Conservation (phyloP, 2,329 filamentous ascomycete species). For the Microsporum audouinii region DNA sequence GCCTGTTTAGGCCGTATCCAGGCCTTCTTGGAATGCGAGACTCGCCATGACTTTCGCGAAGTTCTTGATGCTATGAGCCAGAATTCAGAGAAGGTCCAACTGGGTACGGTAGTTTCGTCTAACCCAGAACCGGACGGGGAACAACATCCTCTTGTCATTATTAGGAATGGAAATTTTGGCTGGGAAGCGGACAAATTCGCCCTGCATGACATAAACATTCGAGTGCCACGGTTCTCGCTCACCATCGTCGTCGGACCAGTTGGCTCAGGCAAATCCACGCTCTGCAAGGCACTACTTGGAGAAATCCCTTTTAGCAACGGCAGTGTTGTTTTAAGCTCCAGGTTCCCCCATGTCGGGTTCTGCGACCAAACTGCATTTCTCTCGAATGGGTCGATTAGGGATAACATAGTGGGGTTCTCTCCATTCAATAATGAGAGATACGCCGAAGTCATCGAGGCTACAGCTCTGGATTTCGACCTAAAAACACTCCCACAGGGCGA, state of each 20-base stretch:
- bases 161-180: slow-evolving; percentile 19
- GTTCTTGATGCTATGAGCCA: background rate
- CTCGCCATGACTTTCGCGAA: slow-evolving; percentile 14
- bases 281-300: slow-evolving; percentile 25
- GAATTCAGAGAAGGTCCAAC: background rate
- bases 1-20: slow-evolving; percentile 20
- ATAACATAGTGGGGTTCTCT: slow-evolving; percentile 47
- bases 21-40: slow-evolving; percentile 15
- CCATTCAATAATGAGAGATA: slow-evolving; percentile 59
- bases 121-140: background rate
- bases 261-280: slow-evolving; percentile 26
- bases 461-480: slow-evolving; percentile 51
- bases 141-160: background rate
- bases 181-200: slow-evolving; percentile 18
- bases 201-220: slow-evolving; percentile 13
- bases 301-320: slow-evolving; percentile 24
- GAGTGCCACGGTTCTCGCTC: slow-evolving; percentile 14
- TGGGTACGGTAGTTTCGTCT: background rate
- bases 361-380: slow-evolving; percentile 16
- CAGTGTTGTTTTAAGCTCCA: slow-evolving; percentile 12
- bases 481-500: slow-evolving; percentile 53
- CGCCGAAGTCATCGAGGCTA: slow-evolving; percentile 56
- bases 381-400: slow-evolving; percentile 15
- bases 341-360: slow-evolving; percentile 6
- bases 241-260: slow-evolving; percentile 22